Percentiles rank a stretch among this genome's conserved stretches.
phyloP scores from a whole-genome alignment of 352 stramenopile genomes.

The Phytophthora cryptogea region DNA sequence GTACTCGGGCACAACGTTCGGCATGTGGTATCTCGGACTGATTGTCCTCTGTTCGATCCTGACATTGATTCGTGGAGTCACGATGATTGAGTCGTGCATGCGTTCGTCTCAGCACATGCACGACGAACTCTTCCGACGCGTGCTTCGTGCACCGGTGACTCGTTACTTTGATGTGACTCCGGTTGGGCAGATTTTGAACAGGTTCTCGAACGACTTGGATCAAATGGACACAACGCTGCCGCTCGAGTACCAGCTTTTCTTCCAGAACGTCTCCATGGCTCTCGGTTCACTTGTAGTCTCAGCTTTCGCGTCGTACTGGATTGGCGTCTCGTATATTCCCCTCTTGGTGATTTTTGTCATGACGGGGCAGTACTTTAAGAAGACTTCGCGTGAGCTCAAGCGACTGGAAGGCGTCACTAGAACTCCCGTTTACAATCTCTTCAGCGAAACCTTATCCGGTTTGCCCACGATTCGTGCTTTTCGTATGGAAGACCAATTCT shows the following conservation, averaged over 20 bases:
- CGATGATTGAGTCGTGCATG: slow-evolving; percentile 38
- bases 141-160: slow-evolving; percentile 46
- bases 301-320: slow-evolving; percentile 42
- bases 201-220: slow-evolving; percentile 58
- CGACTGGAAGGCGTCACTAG: slow-evolving; percentile 87
- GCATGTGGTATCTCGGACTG: slow-evolving; percentile 42
- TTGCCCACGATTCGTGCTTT: slow-evolving; percentile 90
- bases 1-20: slow-evolving; percentile 44
- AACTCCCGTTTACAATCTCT: slow-evolving; percentile 92
- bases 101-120: slow-evolving; percentile 37
- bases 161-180: slow-evolving; percentile 62
- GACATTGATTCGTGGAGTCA: slow-evolving; percentile 20
- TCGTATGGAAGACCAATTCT: slow-evolving; percentile 41
- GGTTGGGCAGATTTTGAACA: slow-evolving; percentile 55
- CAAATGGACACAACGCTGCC: slow-evolving; percentile 48
- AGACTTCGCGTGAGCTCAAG: slow-evolving; percentile 86
- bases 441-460: slow-evolving; percentile 91
- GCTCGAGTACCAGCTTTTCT: slow-evolving; percentile 39
- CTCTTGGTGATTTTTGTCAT: slow-evolving; percentile 57
- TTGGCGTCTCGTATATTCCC: slow-evolving; percentile 59
- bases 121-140: slow-evolving; percentile 40
- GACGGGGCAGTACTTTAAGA: slow-evolving; percentile 85
- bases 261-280: slow-evolving; percentile 35
- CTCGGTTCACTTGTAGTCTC: slow-evolving; percentile 45
- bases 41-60: slow-evolving; percentile 28